phyloP scores from a whole-genome alignment of 2,329 filamentous ascomycete species.

The Alternaria arbusti region DNA sequence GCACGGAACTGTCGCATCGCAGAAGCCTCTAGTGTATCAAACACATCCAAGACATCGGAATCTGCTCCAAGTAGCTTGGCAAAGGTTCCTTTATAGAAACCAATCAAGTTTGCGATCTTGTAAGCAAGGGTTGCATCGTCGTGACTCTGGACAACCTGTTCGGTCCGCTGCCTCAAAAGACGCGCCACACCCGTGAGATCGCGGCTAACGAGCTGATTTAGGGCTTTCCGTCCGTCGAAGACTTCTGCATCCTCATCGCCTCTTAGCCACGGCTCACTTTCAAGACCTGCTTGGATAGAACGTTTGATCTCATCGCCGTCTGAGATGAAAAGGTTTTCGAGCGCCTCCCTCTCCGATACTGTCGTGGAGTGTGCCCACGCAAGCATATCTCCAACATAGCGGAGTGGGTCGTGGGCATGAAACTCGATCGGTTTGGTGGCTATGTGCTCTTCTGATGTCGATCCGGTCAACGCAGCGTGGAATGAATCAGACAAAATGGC shows the following conservation, averaged over 20 bases:
- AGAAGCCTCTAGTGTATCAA: constrained; percentile 73
- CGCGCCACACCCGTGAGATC: constrained; percentile 82
- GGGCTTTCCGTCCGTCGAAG: constrained; percentile 81
- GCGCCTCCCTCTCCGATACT: constrained; percentile 89
- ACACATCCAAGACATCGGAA: constrained; percentile 72
- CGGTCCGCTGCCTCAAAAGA: constrained; percentile 85
- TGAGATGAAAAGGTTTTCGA: constrained; percentile 89
- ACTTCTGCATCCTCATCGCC: constrained; percentile 58
- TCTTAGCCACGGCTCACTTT: constrained; percentile 83
- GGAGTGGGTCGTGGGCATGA: constrained; percentile 85
- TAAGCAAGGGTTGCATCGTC: constrained; percentile 89
- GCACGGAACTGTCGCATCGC: constrained; percentile 83
- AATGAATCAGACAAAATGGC: constrained; percentile 87
- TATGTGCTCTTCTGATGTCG: constrained; percentile 63
- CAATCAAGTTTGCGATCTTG: constrained; percentile 85
- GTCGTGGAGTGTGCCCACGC: constrained; percentile 95
- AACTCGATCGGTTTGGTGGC: constrained; percentile 86
- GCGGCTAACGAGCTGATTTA: constrained; percentile 85
- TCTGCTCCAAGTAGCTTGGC: constrained; percentile 74
- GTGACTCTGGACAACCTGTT: constrained; percentile 90
- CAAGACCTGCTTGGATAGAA: constrained; percentile 78
- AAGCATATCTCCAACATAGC: constrained; percentile 96
- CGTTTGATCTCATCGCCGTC: constrained; percentile 88
- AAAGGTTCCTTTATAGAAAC: constrained; percentile 89
- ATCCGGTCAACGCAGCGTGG: constrained; percentile 83